Conservation (phyloP, 352 stramenopile species). For the Phytophthora aleatoria region DNA sequence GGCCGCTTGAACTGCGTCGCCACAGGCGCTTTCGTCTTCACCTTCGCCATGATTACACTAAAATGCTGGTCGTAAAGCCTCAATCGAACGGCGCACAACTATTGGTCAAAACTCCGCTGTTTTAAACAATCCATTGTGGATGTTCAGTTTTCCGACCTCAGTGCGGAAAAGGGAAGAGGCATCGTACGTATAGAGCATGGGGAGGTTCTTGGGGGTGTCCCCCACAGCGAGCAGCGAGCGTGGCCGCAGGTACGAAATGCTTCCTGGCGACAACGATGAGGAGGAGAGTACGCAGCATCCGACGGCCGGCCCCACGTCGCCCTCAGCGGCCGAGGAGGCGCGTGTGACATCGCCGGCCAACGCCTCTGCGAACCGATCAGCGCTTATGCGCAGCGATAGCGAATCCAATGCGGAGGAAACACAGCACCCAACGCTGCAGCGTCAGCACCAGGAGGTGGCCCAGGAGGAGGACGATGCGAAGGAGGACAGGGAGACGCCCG, state of each 20-base stretch:
- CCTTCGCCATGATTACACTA: conserved; percentile 14
- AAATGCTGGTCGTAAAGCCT: conserved; percentile 6
- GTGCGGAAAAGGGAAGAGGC: conserved; percentile 17
- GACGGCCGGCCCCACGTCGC: not conserved
- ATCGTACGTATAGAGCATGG: conserved; percentile 40
- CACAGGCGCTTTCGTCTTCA: conserved; percentile 19
- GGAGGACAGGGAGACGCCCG: conserved; percentile 15
- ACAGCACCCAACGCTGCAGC: conserved; percentile 26
- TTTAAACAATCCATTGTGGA: conserved; percentile 3
- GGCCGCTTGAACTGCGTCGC: conserved; percentile 37
- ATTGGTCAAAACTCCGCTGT: conserved; percentile 16
- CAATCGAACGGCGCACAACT: not conserved
- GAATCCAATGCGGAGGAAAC: conserved; percentile 26
- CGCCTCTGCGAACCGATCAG: conserved; percentile 22
- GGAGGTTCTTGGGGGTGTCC: conserved; percentile 55
- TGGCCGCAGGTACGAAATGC: conserved; percentile 58
- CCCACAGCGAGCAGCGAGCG: conserved; percentile 42
- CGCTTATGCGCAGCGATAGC: conserved; percentile 40
- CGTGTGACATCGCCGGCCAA: conserved; percentile 9
- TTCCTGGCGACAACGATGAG: conserved; percentile 50
- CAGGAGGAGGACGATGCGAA: conserved; percentile 13
- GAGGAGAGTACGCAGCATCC: conserved; percentile 16
- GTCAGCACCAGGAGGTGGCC: conserved; percentile 27
- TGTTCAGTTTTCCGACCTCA: conserved; percentile 32
- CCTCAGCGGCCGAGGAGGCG: conserved; percentile 2